Evolutionary conservation across 148 eudicot genomes (phyloP).

Genomic region (Fallopia convolvulus): DNA sequence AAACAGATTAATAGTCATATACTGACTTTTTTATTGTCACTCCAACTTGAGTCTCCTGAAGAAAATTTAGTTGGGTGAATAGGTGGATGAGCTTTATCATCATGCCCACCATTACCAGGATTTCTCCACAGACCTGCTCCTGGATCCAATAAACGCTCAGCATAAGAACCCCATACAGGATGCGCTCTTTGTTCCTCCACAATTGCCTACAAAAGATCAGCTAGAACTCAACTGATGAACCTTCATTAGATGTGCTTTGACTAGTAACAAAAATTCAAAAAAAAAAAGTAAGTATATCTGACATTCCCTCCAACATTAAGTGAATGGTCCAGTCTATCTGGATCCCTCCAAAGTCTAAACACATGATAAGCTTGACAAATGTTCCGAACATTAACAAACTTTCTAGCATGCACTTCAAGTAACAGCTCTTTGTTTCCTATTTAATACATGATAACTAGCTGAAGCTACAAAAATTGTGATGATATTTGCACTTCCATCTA

Average conservation of each 20-base stretch:
- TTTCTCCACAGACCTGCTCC: constrained; percentile 78
- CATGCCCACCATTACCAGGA: constrained; percentile 84
- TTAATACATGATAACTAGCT: neutral
- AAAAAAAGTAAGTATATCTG: neutral
- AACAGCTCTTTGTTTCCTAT: neutral
- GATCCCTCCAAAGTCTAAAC: neutral
- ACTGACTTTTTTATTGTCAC: constrained; percentile 85
- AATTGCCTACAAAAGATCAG: constrained; percentile 36
- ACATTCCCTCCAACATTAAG: neutral
- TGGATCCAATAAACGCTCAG: constrained; percentile 72
- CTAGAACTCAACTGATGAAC: neutral
- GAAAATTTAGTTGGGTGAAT: constrained; percentile 98
- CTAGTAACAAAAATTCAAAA: neutral
- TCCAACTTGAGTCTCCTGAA: constrained; percentile 85
- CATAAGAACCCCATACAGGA: constrained; percentile 88
- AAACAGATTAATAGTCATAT: constrained; percentile 4
- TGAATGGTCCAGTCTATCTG: neutral
- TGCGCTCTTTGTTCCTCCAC: constrained; percentile 92
- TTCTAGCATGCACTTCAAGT: neutral
- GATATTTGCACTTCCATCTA: neutral
- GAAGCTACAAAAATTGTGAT: constrained; percentile 4
- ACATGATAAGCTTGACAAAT: neutral
- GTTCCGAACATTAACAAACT: neutral
- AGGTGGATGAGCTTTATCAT: constrained; percentile 99
- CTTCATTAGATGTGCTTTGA: neutral